These are phyloP conservation scores for Dichomitus squalens DNA, from an alignment of 1,284 basidiomycete genomes.

Conservation along the genomic window DNA sequence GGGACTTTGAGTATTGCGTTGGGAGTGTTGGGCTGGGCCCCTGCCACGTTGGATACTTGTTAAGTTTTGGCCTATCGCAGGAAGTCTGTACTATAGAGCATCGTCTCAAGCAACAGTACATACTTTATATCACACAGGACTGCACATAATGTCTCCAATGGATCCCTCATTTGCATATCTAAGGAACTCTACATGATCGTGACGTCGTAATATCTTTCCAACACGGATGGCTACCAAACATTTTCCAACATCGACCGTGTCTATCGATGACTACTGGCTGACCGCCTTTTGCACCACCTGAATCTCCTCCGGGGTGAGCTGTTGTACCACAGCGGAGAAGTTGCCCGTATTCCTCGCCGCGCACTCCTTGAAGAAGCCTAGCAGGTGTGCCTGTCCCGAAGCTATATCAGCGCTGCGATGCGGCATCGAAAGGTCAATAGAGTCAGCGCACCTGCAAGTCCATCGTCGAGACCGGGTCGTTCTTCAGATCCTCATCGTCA, in stretches of 20 bases:
- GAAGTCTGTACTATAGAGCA: too few relatives aligned
- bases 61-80: too few relatives aligned
- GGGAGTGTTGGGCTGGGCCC: not conserved
- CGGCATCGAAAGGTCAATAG: not conserved
- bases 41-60: not conserved
- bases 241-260: not conserved
- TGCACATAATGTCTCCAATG: too few relatives aligned
- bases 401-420: not conserved
- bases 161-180: not conserved
- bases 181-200: slow-evolving; percentile 2
- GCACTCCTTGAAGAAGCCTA: slow-evolving; percentile 71
- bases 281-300: slow-evolving; percentile 65
- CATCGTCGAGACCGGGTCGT: slow-evolving; percentile 86
- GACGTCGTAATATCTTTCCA: not conserved
- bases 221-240: not conserved
- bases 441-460: slow-evolving; percentile 78
- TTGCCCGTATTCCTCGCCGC: slow-evolving; percentile 66
- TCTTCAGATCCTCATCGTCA: slow-evolving; percentile 86
- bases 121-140: too few relatives aligned
- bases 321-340: slow-evolving; percentile 66
- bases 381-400: slow-evolving; percentile 57
- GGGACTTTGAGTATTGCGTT: slow-evolving; percentile 38
- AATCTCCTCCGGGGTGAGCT: slow-evolving; percentile 71
- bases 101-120: too few relatives aligned
- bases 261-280: slow-evolving; percentile 24